A percentile compares a stretch with the other conserved stretches of the same genome.
Conservation (phyloP, 1,139 yeast genomes). For the Blastobotrys serpentis region DNA sequence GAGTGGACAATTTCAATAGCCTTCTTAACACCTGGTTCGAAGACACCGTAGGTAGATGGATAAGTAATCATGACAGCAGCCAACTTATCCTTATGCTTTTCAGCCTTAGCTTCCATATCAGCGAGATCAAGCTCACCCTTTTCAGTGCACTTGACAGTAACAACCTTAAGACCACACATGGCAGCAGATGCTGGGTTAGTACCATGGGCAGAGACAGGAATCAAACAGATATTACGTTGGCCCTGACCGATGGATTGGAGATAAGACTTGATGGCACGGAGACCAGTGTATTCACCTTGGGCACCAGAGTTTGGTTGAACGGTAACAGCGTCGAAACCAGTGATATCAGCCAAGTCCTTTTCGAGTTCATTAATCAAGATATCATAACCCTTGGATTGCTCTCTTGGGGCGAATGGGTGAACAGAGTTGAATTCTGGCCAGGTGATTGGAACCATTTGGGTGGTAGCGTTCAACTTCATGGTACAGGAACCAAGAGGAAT, state of each 20-base stretch:
- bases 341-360: conserved; percentile 81
- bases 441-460: conserved; percentile 89
- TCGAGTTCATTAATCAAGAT: conserved; percentile 75
- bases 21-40: conserved; percentile 83
- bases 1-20: conserved; percentile 83
- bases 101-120: conserved; percentile 74
- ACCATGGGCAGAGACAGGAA: conserved; percentile 97
- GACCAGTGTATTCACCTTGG: conserved; percentile 95
- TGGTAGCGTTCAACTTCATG: conserved; percentile 94
- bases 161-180: conserved; percentile 93
- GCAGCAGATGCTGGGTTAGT: conserved; percentile 99
- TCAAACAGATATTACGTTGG: conserved; percentile 80
- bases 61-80: conserved; percentile 96
- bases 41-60: conserved; percentile 95
- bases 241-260: conserved; percentile 69
- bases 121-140: conserved; percentile 83
- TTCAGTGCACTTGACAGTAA: conserved; percentile 80
- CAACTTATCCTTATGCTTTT: conserved; percentile 61
- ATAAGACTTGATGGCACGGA: conserved; percentile 80
- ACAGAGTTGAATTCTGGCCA: conserved; percentile 89
- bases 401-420: conserved; percentile 89
- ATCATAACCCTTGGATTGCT: conserved; percentile 83
- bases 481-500: conserved; percentile 97
- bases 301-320: conserved; percentile 98
- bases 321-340: conserved; percentile 93